Evolutionary conservation across 2,329 filamentous ascomycete genomes (phyloP).

Genomic region (Penicillium sp.): DNA sequence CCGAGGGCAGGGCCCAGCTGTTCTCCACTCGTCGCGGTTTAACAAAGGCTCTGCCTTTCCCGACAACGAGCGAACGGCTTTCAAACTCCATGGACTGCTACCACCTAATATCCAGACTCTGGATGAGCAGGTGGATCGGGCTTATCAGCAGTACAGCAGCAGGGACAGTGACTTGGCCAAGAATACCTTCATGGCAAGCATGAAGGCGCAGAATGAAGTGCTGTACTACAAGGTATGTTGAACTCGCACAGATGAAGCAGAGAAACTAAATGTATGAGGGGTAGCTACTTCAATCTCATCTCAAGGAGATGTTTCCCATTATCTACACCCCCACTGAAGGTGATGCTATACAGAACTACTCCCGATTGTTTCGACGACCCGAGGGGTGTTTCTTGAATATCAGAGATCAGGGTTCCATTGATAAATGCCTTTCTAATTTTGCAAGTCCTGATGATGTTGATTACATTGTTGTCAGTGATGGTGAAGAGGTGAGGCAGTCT

Average conservation of each 20-base stretch:
- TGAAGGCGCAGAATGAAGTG: conserved; percentile 82
- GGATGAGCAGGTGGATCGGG: conserved; percentile 69
- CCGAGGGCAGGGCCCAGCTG: conserved; percentile 14
- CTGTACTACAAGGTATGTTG: conserved; percentile 65
- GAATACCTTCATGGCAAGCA: conserved; percentile 80
- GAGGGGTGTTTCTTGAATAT: conserved; percentile 81
- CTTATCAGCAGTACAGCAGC: conserved; percentile 72
- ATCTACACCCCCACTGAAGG: conserved; percentile 90
- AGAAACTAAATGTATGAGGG: not conserved
- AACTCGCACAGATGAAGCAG: not conserved
- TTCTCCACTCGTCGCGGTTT: conserved; percentile 64
- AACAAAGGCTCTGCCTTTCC: conserved; percentile 84
- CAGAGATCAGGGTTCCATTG: conserved; percentile 60
- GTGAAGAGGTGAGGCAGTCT: conserved; percentile 42
- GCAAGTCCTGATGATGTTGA: conserved; percentile 70
- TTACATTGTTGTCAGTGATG: conserved; percentile 80
- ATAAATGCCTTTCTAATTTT: conserved; percentile 64
- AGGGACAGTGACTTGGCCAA: conserved; percentile 65
- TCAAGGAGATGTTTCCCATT: conserved; percentile 85
- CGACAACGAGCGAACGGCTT: conserved; percentile 61
- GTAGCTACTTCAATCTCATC: conserved; percentile 67
- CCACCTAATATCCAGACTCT: conserved; percentile 69
- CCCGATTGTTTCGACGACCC: conserved; percentile 68
- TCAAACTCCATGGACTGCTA: conserved; percentile 68
- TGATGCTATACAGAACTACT: conserved; percentile 82